phyloP scores from a whole-genome alignment of 177 flowering plant genomes.

The Vitis hybrid region DNA sequence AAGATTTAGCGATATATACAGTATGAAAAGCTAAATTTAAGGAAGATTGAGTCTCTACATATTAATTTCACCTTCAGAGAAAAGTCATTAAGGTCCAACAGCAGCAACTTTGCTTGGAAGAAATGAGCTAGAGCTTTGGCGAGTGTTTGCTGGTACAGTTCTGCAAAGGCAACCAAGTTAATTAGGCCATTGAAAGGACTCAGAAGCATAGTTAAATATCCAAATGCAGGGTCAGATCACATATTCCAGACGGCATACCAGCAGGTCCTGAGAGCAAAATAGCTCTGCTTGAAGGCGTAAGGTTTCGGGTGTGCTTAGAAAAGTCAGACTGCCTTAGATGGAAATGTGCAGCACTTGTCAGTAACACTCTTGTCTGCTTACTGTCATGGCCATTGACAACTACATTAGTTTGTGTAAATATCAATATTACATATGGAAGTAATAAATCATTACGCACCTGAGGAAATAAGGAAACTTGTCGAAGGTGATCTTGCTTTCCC shows the following conservation, averaged over 20 bases:
- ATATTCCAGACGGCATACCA: constrained; percentile 32
- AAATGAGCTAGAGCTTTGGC: constrained; percentile 70
- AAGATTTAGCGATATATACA: neutral
- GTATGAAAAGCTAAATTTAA: neutral
- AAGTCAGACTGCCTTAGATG: constrained; percentile 67
- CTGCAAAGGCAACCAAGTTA: constrained; percentile 25
- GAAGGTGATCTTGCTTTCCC: constrained; percentile 40
- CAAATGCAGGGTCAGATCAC: neutral
- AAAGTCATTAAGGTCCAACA: constrained; percentile 61
- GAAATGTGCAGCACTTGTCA: constrained; percentile 75
- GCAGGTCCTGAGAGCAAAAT: constrained; percentile 81
- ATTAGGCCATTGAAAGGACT: constrained; percentile 1
- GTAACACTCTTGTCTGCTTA: constrained; percentile 51
- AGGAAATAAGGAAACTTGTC: constrained; percentile 63
- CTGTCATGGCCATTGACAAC: constrained; percentile 29
- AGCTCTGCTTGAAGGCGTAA: constrained; percentile 78
- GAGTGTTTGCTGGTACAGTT: constrained; percentile 72
- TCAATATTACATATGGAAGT: neutral
- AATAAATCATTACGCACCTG: constrained; percentile 26
- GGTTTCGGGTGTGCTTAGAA: constrained; percentile 71
- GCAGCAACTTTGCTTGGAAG: constrained; percentile 66
- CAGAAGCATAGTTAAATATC: neutral
- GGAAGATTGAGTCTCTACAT: neutral
- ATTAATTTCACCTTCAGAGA: constrained; percentile 51
- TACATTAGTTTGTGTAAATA: neutral